Conservation (phyloP, 2,329 filamentous ascomycete species). For the Alternaria novae-zelandiae region DNA sequence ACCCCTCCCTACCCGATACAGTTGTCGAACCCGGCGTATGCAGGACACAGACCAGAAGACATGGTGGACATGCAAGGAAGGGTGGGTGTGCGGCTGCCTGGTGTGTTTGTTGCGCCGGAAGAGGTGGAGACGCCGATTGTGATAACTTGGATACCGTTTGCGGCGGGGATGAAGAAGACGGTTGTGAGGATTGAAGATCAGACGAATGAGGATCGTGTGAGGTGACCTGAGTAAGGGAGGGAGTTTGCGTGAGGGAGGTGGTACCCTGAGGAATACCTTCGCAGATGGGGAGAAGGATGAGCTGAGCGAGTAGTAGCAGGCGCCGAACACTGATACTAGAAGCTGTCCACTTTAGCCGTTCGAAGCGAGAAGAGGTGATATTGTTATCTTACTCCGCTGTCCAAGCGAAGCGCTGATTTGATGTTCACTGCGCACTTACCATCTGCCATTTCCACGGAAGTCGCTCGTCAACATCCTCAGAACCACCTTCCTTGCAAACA, state of each 20-base stretch:
- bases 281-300: neutral
- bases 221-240: neutral
- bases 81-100: neutral
- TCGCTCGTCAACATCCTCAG: neutral
- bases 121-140: neutral
- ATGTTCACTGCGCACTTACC: neutral
- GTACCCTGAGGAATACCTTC: neutral
- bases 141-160: neutral
- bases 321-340: neutral
- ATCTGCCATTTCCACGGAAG: neutral
- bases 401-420: neutral
- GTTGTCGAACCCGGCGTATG: fast-evolving
- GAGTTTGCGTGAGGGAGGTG: neutral
- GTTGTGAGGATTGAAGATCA: neutral
- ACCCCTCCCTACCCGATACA: neutral
- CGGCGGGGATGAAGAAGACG: neutral
- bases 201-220: neutral
- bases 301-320: neutral
- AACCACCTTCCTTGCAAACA: neutral
- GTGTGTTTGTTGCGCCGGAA: neutral
- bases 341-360: neutral
- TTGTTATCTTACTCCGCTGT: neutral
- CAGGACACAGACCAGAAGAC: neutral
- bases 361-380: neutral
- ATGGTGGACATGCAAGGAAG: neutral